Evolutionary conservation across 345 rosid species (phyloP).

Genomic region (Ceriops tagal): DNA sequence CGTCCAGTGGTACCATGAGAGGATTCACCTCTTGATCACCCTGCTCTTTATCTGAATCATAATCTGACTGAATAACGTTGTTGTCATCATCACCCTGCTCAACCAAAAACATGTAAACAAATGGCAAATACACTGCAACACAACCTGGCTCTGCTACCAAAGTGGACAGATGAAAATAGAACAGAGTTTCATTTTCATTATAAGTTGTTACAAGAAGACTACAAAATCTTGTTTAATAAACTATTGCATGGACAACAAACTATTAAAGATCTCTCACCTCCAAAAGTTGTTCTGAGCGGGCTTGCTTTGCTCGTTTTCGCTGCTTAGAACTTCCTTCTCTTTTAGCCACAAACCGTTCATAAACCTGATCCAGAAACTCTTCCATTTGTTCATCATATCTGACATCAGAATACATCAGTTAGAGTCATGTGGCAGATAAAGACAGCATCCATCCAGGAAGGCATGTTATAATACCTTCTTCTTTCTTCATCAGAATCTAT

Average conservation of each 20-base stretch:
- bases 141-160: too few relatives aligned
- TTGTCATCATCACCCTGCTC: slow-evolving; percentile 55
- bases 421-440: neutral
- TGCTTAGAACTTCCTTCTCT: slow-evolving; percentile 74
- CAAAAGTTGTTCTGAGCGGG: slow-evolving; percentile 49
- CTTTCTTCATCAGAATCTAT: slow-evolving; percentile 82
- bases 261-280: slow-evolving; percentile 45
- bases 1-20: slow-evolving; percentile 65
- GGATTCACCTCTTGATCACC: slow-evolving; percentile 73
- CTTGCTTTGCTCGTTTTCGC: slow-evolving; percentile 74
- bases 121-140: neutral
- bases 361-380: slow-evolving; percentile 67
- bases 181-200: neutral
- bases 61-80: slow-evolving; percentile 41
- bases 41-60: slow-evolving; percentile 64
- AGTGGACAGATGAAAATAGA: neutral
- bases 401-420: slow-evolving; percentile 18
- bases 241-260: neutral
- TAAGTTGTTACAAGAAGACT: neutral
- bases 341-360: slow-evolving; percentile 59
- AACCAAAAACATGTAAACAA: slow-evolving; percentile 4
- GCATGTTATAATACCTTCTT: slow-evolving; percentile 40
- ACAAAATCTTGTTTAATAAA: neutral
- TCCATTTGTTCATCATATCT: slow-evolving; percentile 82
- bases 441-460: too few relatives aligned